Conservation (phyloP, 805 yeast species). For the Cyberlindnera petersonii region DNA sequence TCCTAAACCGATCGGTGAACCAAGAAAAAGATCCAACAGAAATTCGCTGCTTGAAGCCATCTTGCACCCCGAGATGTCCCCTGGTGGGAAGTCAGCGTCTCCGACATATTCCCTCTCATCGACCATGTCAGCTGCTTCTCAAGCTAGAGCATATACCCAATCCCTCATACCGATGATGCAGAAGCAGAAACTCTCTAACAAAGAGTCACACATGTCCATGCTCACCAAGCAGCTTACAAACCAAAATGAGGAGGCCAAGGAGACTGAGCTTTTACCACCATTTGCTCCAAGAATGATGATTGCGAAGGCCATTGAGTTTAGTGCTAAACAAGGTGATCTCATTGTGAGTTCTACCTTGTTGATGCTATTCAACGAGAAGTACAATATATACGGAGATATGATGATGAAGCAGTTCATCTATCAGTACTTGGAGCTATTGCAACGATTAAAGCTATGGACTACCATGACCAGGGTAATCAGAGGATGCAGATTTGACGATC, state of each 20-base stretch:
- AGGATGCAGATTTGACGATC: conserved; percentile 30
- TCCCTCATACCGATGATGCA: conserved; percentile 14
- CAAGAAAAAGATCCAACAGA: conserved; percentile 16
- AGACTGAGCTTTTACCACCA: conserved; percentile 35
- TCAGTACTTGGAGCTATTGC: conserved; percentile 51
- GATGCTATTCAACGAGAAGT: conserved; percentile 45
- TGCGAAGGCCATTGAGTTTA: conserved; percentile 48
- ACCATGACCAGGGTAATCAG: conserved; percentile 56
- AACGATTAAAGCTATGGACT: conserved; percentile 46
- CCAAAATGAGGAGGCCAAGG: conserved; percentile 6
- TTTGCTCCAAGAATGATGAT: conserved; percentile 56
- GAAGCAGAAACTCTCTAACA: conserved; percentile 8
- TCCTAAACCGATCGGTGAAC: conserved; percentile 19
- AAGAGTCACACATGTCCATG: conserved; percentile 22
- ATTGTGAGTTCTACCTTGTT: conserved; percentile 56
- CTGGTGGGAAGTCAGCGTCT: conserved; percentile 22
- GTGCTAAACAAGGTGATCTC: conserved; percentile 60
- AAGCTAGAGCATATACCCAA: conserved; percentile 16
- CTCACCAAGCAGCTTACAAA: conserved; percentile 26
- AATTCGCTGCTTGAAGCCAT: conserved; percentile 28
- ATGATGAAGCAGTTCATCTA: conserved; percentile 53
- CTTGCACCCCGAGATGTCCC: conserved; percentile 20
- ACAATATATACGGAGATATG: conserved; percentile 29
- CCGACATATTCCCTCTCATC: conserved; percentile 24
- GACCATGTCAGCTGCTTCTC: conserved; percentile 14